A percentile compares a stretch with the other conserved stretches of the same genome.
phyloP scores from a whole-genome alignment of 177 flowering plant species.

The Vitis hybrid region DNA sequence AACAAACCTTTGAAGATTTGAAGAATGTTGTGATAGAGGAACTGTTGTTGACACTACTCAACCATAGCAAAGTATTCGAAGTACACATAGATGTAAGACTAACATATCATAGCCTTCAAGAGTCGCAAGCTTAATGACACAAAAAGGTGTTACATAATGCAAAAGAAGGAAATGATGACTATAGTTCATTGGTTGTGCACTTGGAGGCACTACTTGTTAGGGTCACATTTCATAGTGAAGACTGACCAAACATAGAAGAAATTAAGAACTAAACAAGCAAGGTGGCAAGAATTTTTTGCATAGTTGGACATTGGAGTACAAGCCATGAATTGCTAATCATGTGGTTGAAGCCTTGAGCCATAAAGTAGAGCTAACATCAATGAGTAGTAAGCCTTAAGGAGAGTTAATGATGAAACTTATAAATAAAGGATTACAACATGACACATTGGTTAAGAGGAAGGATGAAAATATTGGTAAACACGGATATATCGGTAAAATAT shows the following conservation, averaged over 20 bases:
- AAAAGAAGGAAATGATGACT: background rate
- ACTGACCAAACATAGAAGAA: background rate
- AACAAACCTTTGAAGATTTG: background rate
- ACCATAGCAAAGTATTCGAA: background rate
- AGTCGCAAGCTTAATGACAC: background rate
- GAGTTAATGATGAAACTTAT: background rate
- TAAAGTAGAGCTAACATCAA: background rate
- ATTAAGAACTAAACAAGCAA: background rate
- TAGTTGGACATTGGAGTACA: slow-evolving; percentile 3
- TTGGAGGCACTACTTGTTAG: background rate
- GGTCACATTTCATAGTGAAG: background rate
- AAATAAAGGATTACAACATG: background rate
- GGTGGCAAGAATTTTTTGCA: slow-evolving; percentile 7
- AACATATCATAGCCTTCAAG: background rate
- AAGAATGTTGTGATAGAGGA: background rate
- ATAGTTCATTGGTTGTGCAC: background rate
- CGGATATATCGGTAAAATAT: too few relatives aligned
- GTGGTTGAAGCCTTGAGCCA: background rate
- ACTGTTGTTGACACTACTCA: background rate
- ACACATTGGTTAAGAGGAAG: background rate
- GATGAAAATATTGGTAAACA: too few relatives aligned
- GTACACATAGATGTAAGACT: slow-evolving; percentile 2
- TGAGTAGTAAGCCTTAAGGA: background rate
- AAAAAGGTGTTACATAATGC: background rate
- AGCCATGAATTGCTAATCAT: background rate